phyloP scores from a whole-genome alignment of 768 basidiomycete species.

The Panaeolus papilionaceus region DNA sequence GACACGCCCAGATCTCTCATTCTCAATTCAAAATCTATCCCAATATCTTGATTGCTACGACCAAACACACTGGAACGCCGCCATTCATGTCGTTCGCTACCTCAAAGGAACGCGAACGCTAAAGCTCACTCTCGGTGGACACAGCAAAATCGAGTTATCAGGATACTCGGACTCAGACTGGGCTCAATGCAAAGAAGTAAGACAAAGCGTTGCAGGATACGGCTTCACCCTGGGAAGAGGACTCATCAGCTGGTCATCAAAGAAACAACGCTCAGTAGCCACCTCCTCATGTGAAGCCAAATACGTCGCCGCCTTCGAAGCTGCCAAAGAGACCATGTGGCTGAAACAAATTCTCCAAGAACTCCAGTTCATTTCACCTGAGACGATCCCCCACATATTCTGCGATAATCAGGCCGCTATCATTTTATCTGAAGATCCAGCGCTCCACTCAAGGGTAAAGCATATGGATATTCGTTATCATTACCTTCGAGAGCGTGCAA shows the following conservation, averaged over 20 bases:
- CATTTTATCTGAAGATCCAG: conserved; percentile 26
- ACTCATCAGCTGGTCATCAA: conserved; percentile 23
- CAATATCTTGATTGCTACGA: no score
- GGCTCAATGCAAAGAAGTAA: conserved; percentile 28
- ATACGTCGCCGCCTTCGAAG: conserved; percentile 21
- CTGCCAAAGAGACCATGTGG: conserved; percentile 23
- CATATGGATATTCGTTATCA: conserved; percentile 32
- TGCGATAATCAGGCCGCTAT: neutral
- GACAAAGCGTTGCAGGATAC: conserved; percentile 20
- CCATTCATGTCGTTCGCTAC: no score
- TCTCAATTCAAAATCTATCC: no score
- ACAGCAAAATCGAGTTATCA: conserved; percentile 9
- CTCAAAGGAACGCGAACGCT: no score
- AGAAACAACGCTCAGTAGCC: conserved; percentile 23
- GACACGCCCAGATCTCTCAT: no score
- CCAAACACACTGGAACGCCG: no score
- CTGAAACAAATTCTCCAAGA: conserved; percentile 14
- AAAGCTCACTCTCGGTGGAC: no score
- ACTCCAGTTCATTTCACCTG: neutral
- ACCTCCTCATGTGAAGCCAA: conserved; percentile 22
- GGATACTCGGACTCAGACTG: conserved; percentile 33
- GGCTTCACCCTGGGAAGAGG: conserved; percentile 17
- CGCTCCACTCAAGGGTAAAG: conserved; percentile 24
- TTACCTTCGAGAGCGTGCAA: neutral
- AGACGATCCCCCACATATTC: no score